phyloP scores from a whole-genome alignment of 345 rosid genomes.

The Ceriops tagal region DNA sequence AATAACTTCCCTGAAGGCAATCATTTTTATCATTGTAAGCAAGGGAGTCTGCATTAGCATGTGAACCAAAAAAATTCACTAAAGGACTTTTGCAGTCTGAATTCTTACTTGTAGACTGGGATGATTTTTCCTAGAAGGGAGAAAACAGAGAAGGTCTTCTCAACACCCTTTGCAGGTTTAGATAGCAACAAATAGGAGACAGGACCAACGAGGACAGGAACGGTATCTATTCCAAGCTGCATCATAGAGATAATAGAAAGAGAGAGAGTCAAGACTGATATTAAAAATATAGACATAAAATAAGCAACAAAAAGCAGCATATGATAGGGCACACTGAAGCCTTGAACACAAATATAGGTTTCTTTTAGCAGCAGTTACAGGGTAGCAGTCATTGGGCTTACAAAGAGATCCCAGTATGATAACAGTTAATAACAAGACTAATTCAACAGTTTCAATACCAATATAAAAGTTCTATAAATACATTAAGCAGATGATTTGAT shows the following conservation, averaged over 20 bases:
- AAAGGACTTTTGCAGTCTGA: background rate
- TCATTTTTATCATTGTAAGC: conserved; percentile 20
- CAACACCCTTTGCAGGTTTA: conserved; percentile 93
- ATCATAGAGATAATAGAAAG: conserved; percentile 3
- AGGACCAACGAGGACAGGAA: conserved; percentile 91
- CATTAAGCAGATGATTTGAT: too few relatives aligned
- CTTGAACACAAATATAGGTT: too few relatives aligned
- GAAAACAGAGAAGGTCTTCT: conserved; percentile 71
- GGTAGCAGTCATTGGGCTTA: too few relatives aligned
- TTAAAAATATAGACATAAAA: background rate
- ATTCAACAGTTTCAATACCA: too few relatives aligned
- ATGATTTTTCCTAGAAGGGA: conserved; percentile 86
- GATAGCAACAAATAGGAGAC: conserved; percentile 93
- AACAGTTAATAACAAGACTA: too few relatives aligned
- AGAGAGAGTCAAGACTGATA: conserved; percentile 1
- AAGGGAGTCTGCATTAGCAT: conserved; percentile 14
- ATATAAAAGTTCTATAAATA: too few relatives aligned
- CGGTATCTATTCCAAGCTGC: conserved; percentile 91
- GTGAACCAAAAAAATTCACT: background rate
- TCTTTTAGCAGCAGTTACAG: too few relatives aligned
- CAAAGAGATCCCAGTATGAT: too few relatives aligned
- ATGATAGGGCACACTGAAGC: too few relatives aligned
- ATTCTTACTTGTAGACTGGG: conserved; percentile 79
- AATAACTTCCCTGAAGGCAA: conserved; percentile 68
- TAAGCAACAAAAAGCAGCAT: background rate